A percentile compares a stretch with the other conserved stretches of the same genome.
These are phyloP conservation scores for Scytalidium sp. DNA, from an alignment of 2,329 filamentous ascomycete genomes.

Conservation along the genomic window DNA sequence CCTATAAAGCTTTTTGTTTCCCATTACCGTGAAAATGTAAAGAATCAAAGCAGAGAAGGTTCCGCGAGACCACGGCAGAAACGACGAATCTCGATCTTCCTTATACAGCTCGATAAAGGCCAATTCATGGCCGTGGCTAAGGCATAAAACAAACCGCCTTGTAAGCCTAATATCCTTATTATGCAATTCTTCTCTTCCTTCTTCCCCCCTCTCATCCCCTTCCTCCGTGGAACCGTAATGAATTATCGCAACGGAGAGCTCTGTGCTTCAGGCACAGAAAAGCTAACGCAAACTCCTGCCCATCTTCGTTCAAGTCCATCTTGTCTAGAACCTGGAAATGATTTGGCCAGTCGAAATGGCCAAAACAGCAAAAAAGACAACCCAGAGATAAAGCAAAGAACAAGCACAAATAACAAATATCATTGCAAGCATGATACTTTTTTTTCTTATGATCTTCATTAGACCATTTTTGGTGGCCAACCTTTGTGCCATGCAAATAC, in stretches of 20 bases:
- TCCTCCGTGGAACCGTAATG: too few relatives aligned
- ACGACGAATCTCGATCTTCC: too few relatives aligned
- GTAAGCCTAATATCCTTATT: too few relatives aligned
- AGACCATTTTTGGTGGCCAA: neutral
- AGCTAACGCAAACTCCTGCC: neutral
- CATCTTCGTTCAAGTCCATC: neutral
- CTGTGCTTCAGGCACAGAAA: too few relatives aligned
- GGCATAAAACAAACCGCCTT: too few relatives aligned
- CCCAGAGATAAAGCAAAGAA: neutral
- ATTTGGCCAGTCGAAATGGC: neutral
- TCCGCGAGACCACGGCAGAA: too few relatives aligned
- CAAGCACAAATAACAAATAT: neutral
- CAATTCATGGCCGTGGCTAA: too few relatives aligned
- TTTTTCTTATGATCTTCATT: constrained; percentile 1
- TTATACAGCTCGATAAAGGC: too few relatives aligned
- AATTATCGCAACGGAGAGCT: too few relatives aligned
- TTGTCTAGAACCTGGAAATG: neutral
- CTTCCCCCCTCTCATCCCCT: neutral
- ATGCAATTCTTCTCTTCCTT: neutral
- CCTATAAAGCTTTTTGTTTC: too few relatives aligned
- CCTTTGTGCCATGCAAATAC: neutral
- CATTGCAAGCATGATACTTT: constrained; percentile 2
- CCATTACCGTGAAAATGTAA: neutral
- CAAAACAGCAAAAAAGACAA: neutral
- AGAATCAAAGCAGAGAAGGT: neutral